A percentile compares a stretch with the other conserved stretches of the same genome.
Evolutionary conservation across 768 basidiomycete species (phyloP).

Genomic region (Kockovaella imperatae): DNA sequence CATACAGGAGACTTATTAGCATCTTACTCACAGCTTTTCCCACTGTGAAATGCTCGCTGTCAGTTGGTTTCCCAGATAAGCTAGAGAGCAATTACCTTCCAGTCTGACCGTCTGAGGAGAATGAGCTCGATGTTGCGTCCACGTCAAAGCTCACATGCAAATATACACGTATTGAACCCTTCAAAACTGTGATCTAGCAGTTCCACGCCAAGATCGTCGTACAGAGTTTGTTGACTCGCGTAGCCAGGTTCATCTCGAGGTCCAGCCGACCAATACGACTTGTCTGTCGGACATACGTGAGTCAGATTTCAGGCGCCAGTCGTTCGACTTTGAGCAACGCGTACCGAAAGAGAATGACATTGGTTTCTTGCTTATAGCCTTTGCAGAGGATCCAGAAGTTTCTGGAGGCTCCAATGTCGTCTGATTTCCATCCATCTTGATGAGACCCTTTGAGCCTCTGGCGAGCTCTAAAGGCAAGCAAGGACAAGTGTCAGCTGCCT

Average conservation of each 20-base stretch:
- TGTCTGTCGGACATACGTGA: slow-evolving; percentile 51
- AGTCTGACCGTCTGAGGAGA: slow-evolving; percentile 36
- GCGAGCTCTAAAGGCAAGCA: slow-evolving; percentile 60
- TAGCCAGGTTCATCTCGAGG: slow-evolving; percentile 80
- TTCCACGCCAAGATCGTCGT: slow-evolving; percentile 88
- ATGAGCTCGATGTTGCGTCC: slow-evolving; percentile 15
- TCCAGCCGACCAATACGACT: slow-evolving; percentile 95
- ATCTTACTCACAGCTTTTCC: slow-evolving; percentile 32
- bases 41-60: slow-evolving; percentile 22
- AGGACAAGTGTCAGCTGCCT: slow-evolving; percentile 4
- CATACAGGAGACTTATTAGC: not conserved
- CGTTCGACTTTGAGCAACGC: not conserved
- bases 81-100: slow-evolving; percentile 22
- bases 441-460: slow-evolving; percentile 85
- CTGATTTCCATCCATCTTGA: slow-evolving; percentile 90
- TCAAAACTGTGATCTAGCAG: slow-evolving; percentile 89
- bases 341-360: slow-evolving; percentile 73
- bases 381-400: slow-evolving; percentile 49
- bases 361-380: slow-evolving; percentile 80
- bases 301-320: not conserved
- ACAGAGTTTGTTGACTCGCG: slow-evolving; percentile 89
- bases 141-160: slow-evolving; percentile 80
- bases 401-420: slow-evolving; percentile 90
- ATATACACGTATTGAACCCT: slow-evolving; percentile 96
- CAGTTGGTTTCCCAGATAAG: not conserved